phyloP scores from a whole-genome alignment of 1,284 basidiomycete species.

The Fomitopsis schrenkii region DNA sequence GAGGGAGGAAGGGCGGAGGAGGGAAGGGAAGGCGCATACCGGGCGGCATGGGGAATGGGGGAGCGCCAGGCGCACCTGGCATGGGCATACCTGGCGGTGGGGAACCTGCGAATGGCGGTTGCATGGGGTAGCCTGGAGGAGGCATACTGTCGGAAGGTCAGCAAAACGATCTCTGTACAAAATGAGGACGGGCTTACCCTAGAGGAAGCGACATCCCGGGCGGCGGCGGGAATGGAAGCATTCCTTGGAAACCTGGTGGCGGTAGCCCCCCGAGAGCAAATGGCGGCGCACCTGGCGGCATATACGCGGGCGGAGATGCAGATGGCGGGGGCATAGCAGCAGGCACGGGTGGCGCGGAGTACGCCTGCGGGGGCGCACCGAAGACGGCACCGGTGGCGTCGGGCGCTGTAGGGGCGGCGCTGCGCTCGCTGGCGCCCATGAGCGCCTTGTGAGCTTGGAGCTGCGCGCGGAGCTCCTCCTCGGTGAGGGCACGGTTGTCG shows the following conservation, averaged over 20 bases:
- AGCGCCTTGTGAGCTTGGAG: conserved; percentile 88
- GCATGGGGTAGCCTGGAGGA: conserved; percentile 41
- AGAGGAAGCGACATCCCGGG: conserved; percentile 34
- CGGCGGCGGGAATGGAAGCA: conserved; percentile 30
- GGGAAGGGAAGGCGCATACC: conserved; percentile 37
- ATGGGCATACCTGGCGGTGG: conserved; percentile 33
- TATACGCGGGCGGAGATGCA: conserved; percentile 30
- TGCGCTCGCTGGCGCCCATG: conserved; percentile 64
- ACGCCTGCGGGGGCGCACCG: conserved; percentile 64
- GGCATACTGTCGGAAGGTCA: conserved; percentile 27
- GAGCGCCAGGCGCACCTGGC: conserved; percentile 29
- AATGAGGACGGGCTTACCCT: conserved; percentile 35
- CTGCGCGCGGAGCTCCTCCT: conserved; percentile 83
- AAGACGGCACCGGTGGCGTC: conserved; percentile 53
- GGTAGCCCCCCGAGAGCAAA: conserved; percentile 37
- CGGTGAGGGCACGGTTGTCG: conserved; percentile 77
- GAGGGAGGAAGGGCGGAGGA: conserved; percentile 26
- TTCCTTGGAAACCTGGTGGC: conserved; percentile 37
- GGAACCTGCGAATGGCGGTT: conserved; percentile 30
- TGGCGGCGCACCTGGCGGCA: conserved; percentile 31
- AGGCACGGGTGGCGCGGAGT: conserved; percentile 51
- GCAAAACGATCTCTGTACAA: background rate
- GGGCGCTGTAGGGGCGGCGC: conserved; percentile 33
- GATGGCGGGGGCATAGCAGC: conserved; percentile 23
- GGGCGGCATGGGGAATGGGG: conserved; percentile 32